Percentiles rank a stretch among this genome's conserved stretches.
phyloP scores from a whole-genome alignment of 768 basidiomycete genomes.

The Pisolithus sp. region DNA sequence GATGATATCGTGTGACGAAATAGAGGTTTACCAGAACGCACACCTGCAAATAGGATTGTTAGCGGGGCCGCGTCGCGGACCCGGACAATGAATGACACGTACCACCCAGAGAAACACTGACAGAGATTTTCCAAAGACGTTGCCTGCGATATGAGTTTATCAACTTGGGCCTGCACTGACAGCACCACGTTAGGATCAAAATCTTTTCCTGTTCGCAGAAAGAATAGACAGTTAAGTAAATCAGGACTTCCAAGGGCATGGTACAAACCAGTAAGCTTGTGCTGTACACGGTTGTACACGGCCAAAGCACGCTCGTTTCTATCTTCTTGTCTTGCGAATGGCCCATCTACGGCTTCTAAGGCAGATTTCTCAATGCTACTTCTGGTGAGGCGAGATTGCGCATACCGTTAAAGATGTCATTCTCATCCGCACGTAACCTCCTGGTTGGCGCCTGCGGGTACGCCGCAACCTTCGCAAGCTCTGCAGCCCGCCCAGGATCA shows the following conservation, averaged over 20 bases:
- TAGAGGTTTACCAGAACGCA: conserved; percentile 60
- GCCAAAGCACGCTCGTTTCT: conserved; percentile 86
- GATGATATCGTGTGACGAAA: conserved; percentile 7
- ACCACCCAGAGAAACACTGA: conserved; percentile 96
- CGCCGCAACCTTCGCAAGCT: conserved; percentile 59
- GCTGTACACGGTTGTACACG: conserved; percentile 91
- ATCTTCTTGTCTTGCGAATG: conserved; percentile 68
- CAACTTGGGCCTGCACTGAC: conserved; percentile 78
- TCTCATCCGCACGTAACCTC: conserved; percentile 86
- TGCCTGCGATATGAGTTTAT: conserved; percentile 88
- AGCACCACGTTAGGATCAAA: conserved; percentile 82
- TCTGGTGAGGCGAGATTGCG: neutral
- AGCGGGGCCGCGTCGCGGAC: neutral
- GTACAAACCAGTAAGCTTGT: conserved; percentile 81
- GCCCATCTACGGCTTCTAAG: conserved; percentile 41
- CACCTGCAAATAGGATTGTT: conserved; percentile 37
- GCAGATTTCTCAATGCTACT: conserved; percentile 3
- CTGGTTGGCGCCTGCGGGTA: conserved; percentile 77
- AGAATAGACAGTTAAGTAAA: neutral
- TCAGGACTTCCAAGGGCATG: neutral
- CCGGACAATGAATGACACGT: neutral
- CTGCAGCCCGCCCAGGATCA: conserved; percentile 50
- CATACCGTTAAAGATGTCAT: conserved; percentile 86
- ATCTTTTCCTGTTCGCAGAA: conserved; percentile 60
- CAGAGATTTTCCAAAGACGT: conserved; percentile 93